Base-by-base conservation (phyloP, 352 stramenopile genomes). In the Pythium aristosporum region DNA sequence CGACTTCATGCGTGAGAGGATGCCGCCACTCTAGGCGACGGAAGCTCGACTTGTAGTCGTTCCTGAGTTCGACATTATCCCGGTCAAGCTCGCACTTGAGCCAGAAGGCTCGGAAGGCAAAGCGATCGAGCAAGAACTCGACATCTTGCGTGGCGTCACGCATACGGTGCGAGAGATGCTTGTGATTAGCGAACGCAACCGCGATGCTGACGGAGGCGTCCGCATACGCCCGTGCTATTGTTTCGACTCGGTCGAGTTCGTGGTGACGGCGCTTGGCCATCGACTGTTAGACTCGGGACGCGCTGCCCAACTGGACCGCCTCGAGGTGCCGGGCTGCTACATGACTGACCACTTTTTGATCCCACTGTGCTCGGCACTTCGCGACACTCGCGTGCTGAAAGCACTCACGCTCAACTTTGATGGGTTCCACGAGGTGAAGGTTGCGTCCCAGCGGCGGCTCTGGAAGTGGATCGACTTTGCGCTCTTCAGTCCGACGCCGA, bases 401-500 rank as follows among this genome's bases (percentile, higher is more conserved):
- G 13, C 28, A 5, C 30, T 56, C 15, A 28, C 1, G 30, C 12
- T 56, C 49, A 18, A 43, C 30, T 56, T 56, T 43, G 30, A 56
- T 5, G 16, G 8, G 5, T 43, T 56, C 8, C 16, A 56, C 18
- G 49, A 56, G 18, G 28, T 43, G 18, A 8, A 9, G 5, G 3
- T 10, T 9, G 49, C 49, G 16, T 25, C 28, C 1, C 49, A 56
- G 49, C 49, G 30, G 2, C 49, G 49, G 1, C 12, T 56, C 7
- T 56, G 49, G 49, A 42, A 41, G 30, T 56, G 49, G 30, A 6
- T 56, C 32, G 49, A 56, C 49, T 56, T 28, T 20, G 49, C 49
- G 8, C 30, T 56, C 18, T 56, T 56, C 30, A 56, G 30, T n/a
- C 23, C 49, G 28, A 37, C n/a, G 30, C 49, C 49, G 9, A 21